These are phyloP conservation scores for Scleromitrula shiraiana DNA, from an alignment of 2,329 filamentous ascomycete genomes.

Conservation along the genomic window DNA sequence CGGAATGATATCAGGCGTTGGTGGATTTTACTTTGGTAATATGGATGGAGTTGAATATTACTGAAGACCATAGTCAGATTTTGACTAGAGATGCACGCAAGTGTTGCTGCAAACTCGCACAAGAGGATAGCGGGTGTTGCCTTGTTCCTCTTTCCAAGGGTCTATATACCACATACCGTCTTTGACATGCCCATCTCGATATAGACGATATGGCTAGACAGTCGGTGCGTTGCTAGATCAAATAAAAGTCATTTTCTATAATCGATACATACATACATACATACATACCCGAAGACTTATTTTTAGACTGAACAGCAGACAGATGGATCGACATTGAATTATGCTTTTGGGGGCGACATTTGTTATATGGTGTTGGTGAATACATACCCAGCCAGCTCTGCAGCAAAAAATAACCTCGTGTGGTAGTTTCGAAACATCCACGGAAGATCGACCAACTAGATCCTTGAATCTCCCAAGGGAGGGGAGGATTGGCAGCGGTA, in stretches of 20 bases:
- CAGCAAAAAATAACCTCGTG: too few species aligned
- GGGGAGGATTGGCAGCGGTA: neutral
- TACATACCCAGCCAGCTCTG: too few species aligned
- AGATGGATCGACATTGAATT: neutral
- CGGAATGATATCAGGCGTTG: conserved; percentile 1
- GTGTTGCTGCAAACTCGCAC: too few species aligned
- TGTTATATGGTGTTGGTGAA: conserved; percentile 3
- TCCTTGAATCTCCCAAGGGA: too few species aligned
- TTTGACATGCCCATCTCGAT: neutral
- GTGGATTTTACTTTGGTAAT: conserved; percentile 1
- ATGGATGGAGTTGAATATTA: too few species aligned
- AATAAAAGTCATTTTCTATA: neutral
- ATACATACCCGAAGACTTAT: neutral
- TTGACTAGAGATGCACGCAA: too few species aligned
- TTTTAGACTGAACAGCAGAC: too few species aligned
- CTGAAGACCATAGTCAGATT: too few species aligned
- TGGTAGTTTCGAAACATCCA: neutral
- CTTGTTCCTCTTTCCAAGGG: neutral
- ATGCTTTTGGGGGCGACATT: neutral
- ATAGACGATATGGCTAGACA: neutral
- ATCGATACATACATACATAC: too few species aligned
- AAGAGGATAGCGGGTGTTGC: too few species aligned
- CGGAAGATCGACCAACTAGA: neutral
- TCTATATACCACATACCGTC: neutral
- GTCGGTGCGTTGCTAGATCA: neutral